phyloP scores from a whole-genome alignment of 2,329 filamentous ascomycete genomes.

The Metarhizium anisopliae region DNA sequence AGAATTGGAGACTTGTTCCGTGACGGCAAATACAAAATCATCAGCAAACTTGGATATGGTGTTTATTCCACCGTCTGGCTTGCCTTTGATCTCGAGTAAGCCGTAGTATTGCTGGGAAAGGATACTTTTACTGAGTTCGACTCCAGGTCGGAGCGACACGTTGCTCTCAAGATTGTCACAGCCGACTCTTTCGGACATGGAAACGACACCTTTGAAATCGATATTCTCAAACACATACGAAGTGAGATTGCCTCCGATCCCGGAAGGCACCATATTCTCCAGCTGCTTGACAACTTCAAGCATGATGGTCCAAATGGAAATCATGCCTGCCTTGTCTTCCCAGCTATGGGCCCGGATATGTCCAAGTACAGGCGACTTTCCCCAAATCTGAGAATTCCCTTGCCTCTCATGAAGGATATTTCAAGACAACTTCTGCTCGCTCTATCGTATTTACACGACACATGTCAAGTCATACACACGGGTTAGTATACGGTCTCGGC shows the following conservation, averaged over 20 bases:
- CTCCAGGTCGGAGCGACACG: constrained; percentile 10
- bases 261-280: constrained; percentile 8
- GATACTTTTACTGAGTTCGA: background rate
- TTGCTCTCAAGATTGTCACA: constrained; percentile 19
- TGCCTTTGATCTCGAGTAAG: constrained; percentile 10
- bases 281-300: constrained; percentile 16
- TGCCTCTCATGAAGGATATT: constrained; percentile 9
- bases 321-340: constrained; percentile 22
- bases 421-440: constrained; percentile 12
- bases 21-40: constrained; percentile 10
- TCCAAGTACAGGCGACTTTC: constrained; percentile 6
- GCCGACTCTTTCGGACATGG: constrained; percentile 9
- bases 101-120: background rate
- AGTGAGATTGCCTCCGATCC: constrained; percentile 11
- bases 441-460: constrained; percentile 12
- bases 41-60: constrained; percentile 18
- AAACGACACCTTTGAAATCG: constrained; percentile 12
- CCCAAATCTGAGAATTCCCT: constrained; percentile 7
- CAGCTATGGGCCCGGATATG: constrained; percentile 20
- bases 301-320: constrained; percentile 20
- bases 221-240: constrained; percentile 11
- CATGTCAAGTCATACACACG: constrained; percentile 14
- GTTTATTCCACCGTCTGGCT: constrained; percentile 17
- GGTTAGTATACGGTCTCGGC: constrained; percentile 5
- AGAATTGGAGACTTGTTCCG: constrained; percentile 14